phyloP scores from a whole-genome alignment of 2,329 filamentous ascomycete genomes.

The Magnaporthiopsis incrustans region DNA sequence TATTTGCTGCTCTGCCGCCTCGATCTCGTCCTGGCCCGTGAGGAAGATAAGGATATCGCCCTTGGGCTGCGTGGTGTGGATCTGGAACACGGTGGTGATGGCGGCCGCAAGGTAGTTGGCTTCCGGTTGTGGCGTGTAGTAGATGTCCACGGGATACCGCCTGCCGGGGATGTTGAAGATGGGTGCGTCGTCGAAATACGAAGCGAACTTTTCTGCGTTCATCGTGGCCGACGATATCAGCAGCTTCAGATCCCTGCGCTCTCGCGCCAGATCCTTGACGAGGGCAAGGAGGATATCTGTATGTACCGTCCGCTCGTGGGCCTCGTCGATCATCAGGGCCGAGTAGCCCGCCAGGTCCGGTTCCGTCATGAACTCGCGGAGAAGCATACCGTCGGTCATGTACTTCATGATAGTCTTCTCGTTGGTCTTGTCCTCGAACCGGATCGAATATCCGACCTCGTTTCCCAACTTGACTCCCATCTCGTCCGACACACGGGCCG shows the following conservation, averaged over 20 bases:
- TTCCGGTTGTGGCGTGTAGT: conserved; percentile 84
- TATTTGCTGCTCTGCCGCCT: conserved; percentile 75
- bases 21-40: conserved; percentile 94
- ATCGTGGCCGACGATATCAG: conserved; percentile 92
- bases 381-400: conserved; percentile 94
- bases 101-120: conserved; percentile 89
- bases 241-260: conserved; percentile 77
- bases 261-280: conserved; percentile 78
- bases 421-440: conserved; percentile 86
- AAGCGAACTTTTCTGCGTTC: conserved; percentile 84
- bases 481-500: conserved; percentile 91
- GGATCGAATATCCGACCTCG: conserved; percentile 89
- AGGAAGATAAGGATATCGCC: conserved; percentile 94
- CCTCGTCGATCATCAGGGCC: conserved; percentile 93
- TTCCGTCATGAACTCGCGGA: conserved; percentile 84
- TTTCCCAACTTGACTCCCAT: conserved; percentile 83
- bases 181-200: conserved; percentile 85
- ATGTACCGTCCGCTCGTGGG: conserved; percentile 85
- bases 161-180: conserved; percentile 93
- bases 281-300: conserved; percentile 86
- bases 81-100: conserved; percentile 90
- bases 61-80: conserved; percentile 75
- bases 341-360: conserved; percentile 77
- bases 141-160: conserved; percentile 82
- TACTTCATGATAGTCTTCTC: conserved; percentile 92